phyloP scores from a whole-genome alignment of 257 asterid genomes.

The Linaria vulgaris region DNA sequence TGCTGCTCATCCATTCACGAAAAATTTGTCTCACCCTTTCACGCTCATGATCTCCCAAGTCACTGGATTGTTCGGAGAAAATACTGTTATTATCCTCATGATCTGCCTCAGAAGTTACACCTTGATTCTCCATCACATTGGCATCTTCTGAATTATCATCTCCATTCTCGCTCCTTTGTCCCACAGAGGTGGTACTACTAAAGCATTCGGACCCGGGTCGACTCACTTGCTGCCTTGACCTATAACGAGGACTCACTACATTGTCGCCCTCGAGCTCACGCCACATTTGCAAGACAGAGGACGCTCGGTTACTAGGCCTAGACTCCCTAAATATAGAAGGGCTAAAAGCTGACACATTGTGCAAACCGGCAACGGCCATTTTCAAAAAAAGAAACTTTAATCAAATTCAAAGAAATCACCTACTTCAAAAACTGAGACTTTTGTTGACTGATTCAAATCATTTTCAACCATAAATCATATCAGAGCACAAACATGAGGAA shows the following conservation, averaged over 20 bases:
- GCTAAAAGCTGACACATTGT: conserved; percentile 50
- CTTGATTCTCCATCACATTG: conserved; percentile 42
- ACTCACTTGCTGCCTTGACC: conserved; percentile 34
- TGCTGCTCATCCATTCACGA: conserved; percentile 69
- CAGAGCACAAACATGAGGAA: conserved; percentile 12
- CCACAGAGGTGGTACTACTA: conserved; percentile 34
- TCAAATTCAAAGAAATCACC: conserved; percentile 15
- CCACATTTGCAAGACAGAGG: conserved; percentile 87
- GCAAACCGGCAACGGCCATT: conserved; percentile 85
- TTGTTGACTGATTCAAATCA: conserved; percentile 19
- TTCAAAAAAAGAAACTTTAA: neutral
- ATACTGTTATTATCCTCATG: conserved; percentile 53
- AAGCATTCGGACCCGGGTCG: conserved; percentile 31
- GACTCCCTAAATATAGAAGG: conserved; percentile 48
- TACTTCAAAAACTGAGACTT: conserved; percentile 13
- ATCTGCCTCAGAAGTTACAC: conserved; percentile 37
- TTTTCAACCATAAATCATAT: conserved; percentile 23
- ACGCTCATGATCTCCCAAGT: conserved; percentile 72
- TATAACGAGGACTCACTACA: conserved; percentile 45
- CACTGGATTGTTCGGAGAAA: conserved; percentile 59
- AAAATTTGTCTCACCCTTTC: conserved; percentile 77
- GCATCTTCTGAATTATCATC: conserved; percentile 35
- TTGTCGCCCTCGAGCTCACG: conserved; percentile 77
- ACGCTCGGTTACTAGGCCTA: conserved; percentile 54
- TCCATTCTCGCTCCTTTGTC: conserved; percentile 42